Conservation (phyloP, 2,329 filamentous ascomycete genomes). For the Colletotrichum liaoningense region DNA sequence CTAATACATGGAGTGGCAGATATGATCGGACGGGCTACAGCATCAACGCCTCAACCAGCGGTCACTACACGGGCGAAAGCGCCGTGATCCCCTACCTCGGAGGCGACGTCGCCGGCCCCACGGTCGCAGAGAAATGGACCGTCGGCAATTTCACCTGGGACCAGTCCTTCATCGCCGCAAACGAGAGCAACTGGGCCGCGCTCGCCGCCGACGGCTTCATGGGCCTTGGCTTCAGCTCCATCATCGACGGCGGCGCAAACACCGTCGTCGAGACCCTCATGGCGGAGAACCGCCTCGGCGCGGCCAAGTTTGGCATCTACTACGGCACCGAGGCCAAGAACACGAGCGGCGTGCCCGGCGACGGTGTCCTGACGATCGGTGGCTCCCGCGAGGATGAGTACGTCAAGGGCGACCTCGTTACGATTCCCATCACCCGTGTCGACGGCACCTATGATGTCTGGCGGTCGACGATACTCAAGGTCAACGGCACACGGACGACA, state of each 20-base stretch:
- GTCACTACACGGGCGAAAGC: constrained; percentile 24
- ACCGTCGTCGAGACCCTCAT: constrained; percentile 48
- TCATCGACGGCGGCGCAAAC: constrained; percentile 42
- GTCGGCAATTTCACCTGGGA: constrained; percentile 39
- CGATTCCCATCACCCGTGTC: constrained; percentile 34
- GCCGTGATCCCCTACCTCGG: constrained; percentile 46
- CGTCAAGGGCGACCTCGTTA: constrained; percentile 32
- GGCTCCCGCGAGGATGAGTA: constrained; percentile 46
- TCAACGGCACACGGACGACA: constrained; percentile 33
- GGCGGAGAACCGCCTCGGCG: constrained; percentile 41
- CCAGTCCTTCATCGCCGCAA: constrained; percentile 45
- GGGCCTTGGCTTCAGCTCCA: constrained; percentile 47
- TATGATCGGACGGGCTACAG: constrained; percentile 44
- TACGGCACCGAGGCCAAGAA: constrained; percentile 39
- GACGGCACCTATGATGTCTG: constrained; percentile 44
- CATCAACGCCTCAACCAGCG: constrained; percentile 41
- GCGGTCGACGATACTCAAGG: constrained; percentile 40
- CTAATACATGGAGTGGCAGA: constrained; percentile 11
- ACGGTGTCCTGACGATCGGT: constrained; percentile 46
- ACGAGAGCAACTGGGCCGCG: constrained; percentile 42
- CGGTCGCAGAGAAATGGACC: constrained; percentile 43
- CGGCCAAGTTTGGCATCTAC: constrained; percentile 47
- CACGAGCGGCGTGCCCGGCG: constrained; percentile 25
- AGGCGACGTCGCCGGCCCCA: constrained; percentile 40
- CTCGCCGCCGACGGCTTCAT: constrained; percentile 49